Conservation (phyloP, 352 stramenopile species). For the Phytophthora syringae region DNA sequence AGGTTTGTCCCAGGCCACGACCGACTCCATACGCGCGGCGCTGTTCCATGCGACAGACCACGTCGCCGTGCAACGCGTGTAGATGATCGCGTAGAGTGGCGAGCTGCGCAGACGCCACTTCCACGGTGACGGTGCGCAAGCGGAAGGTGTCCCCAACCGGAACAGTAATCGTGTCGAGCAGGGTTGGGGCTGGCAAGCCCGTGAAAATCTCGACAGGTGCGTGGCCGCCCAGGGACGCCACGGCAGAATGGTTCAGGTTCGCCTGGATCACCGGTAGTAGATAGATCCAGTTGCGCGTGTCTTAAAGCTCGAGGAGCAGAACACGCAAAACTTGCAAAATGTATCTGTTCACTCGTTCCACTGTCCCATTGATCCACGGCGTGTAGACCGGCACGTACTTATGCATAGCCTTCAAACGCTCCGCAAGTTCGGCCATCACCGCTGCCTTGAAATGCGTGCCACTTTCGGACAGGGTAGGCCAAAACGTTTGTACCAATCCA, state of each 20-base stretch:
- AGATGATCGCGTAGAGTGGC: neutral
- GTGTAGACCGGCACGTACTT: constrained; percentile 4
- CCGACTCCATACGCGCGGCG: too few relatives aligned
- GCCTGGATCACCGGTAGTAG: constrained; percentile 2
- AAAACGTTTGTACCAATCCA: constrained; percentile 10
- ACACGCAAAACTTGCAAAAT: constrained; percentile 6
- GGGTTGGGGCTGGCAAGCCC: neutral
- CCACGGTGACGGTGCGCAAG: too few relatives aligned
- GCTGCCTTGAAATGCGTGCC: constrained; percentile 1
- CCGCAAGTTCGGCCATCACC: neutral
- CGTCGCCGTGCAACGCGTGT: too few relatives aligned
- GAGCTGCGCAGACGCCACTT: too few relatives aligned
- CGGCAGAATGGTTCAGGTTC: constrained; percentile 4
- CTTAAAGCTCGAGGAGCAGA: neutral
- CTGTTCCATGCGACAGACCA: too few relatives aligned
- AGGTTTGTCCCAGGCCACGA: too few relatives aligned
- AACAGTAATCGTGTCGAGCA: neutral
- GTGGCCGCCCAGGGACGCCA: too few relatives aligned
- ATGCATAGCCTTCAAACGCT: neutral
- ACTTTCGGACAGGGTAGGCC: neutral
- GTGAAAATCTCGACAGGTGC: neutral
- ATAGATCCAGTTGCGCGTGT: constrained; percentile 4
- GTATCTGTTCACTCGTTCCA: neutral
- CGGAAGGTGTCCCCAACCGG: neutral
- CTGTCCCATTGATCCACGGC: constrained; percentile 1